Base-by-base conservation (phyloP, 1,284 basidiomycete genomes). In the Trametes pubescens region DNA sequence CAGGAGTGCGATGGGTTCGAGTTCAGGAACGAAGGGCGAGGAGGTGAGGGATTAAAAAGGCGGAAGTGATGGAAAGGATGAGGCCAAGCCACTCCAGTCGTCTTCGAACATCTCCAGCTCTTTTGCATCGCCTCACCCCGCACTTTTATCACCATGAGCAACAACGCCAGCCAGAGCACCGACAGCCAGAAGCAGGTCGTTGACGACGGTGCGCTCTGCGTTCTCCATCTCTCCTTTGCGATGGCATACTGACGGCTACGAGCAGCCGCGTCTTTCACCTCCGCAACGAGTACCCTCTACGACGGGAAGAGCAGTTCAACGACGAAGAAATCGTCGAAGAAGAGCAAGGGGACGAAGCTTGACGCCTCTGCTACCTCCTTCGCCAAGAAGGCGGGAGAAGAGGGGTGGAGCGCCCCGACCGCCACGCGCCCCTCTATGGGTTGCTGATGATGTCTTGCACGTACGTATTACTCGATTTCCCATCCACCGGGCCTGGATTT, bases 351-450 rank as follows among this genome's bases (percentile, higher is more conserved):
- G 0, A 32, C 47, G 4, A 59, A 48, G 29, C 47, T 71, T 1
- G 46, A 46, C 46, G 58, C 53, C 43, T 67, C 69, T 4, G 34
- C 65, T 14, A 43, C 58, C 2, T 48, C 54, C 6, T 71, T 71
- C 63, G 65, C 69, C 24, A 65, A 64, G 51, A 55, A 64, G 58
- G 65, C 68, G 6, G 54, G 59, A 43, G 51, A 65, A 49, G 48
- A 69, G 11, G 68, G 69, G 13, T 69, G 68, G 68, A 48, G 16
- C 14, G 26, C 66, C 10, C 64, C 65, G 9, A 67, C 67, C 18
- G 68, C 68, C 4, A 66, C 66, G 7, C 53, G 54, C 10, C 66
- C 69, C 11, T 59, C 66, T 2, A 56, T 69, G 40, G 63, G 66
- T 37, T 61, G 65, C 9, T 61, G 47, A 51, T 21, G 32, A 1